Evolutionary conservation across 1,284 basidiomycete genomes (phyloP).

Genomic region (Irpex sp.): DNA sequence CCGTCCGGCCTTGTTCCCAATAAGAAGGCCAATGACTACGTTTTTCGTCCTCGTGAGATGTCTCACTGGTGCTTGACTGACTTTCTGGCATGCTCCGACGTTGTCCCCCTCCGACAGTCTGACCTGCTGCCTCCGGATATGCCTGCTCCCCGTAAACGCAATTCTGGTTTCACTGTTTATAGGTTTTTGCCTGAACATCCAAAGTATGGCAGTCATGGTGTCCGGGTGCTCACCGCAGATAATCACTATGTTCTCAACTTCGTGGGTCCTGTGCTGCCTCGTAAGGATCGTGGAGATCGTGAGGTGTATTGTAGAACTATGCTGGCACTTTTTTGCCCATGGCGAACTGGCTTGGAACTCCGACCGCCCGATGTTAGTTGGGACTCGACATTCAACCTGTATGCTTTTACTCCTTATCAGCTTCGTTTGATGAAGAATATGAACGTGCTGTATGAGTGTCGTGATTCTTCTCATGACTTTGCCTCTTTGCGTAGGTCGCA

Average conservation of each 20-base stretch:
- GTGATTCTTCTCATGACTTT: conserved; percentile 32
- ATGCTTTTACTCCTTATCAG: conserved; percentile 13
- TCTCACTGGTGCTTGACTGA: neutral
- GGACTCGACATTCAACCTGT: conserved; percentile 20
- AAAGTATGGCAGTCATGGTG: neutral
- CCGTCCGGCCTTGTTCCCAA: neutral
- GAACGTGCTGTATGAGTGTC: conserved; percentile 29
- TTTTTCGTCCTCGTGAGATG: neutral
- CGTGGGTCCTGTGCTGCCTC: conserved; percentile 25
- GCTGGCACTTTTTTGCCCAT: conserved; percentile 30
- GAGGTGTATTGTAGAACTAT: conserved; percentile 30
- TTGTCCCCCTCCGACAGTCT: neutral
- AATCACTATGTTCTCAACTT: conserved; percentile 21
- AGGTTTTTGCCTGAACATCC: neutral
- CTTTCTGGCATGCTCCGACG: neutral
- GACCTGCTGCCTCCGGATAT: too few species aligned
- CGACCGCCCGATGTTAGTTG: conserved; percentile 17
- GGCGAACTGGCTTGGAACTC: conserved; percentile 26
- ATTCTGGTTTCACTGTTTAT: neutral
- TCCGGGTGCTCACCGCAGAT: neutral
- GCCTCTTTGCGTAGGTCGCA: neutral
- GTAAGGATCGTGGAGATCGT: conserved; percentile 27
- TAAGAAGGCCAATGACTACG: conserved; percentile 1
- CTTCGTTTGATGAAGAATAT: conserved; percentile 25
- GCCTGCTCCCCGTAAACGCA: too few species aligned